Evolutionary conservation across 352 stramenopile species (phyloP).

Genomic region (Halophytophthora batemanensis): DNA sequence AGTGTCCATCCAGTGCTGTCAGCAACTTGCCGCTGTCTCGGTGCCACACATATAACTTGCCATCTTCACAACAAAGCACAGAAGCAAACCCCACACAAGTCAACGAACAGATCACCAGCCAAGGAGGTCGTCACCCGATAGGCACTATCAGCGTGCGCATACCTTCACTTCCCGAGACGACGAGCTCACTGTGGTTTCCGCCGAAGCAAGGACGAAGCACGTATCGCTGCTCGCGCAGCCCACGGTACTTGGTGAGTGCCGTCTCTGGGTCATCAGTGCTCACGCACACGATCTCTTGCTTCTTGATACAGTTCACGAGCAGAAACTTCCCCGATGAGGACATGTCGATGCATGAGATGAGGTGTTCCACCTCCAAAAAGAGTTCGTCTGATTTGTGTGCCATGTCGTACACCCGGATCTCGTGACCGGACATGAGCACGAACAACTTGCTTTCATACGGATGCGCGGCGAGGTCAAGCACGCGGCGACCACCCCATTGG

Average conservation of each 20-base stretch:
- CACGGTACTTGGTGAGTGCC: slow-evolving; percentile 46
- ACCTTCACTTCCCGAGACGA: slow-evolving; percentile 76
- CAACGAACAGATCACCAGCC: not conserved
- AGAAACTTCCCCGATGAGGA: slow-evolving; percentile 45
- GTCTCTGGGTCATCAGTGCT: slow-evolving; percentile 36
- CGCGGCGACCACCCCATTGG: slow-evolving; percentile 63
- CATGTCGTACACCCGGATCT: slow-evolving; percentile 66
- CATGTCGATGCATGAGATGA: slow-evolving; percentile 56
- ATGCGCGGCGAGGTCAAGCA: slow-evolving; percentile 62
- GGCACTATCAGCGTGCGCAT: not conserved
- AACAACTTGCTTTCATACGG: slow-evolving; percentile 50
- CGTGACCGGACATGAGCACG: slow-evolving; percentile 47
- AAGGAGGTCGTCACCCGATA: not conserved
- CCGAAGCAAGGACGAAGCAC: slow-evolving; percentile 62
- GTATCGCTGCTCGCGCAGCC: slow-evolving; percentile 61
- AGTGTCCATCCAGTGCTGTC: slow-evolving; percentile 41
- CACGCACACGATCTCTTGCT: slow-evolving; percentile 57
- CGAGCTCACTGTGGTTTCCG: slow-evolving; percentile 44
- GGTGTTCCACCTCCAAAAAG: slow-evolving; percentile 48
- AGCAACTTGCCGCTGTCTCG: slow-evolving; percentile 47
- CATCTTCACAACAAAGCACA: slow-evolving; percentile 34
- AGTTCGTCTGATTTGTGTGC: slow-evolving; percentile 52
- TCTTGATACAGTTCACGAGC: slow-evolving; percentile 59
- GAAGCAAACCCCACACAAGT: not conserved
- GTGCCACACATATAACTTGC: slow-evolving; percentile 55